Evolutionary conservation across 2,329 filamentous ascomycete species (phyloP), one percentile per base, ranked within the genome.

Genomic region (Hypoxylon rubiginosum): DNA sequence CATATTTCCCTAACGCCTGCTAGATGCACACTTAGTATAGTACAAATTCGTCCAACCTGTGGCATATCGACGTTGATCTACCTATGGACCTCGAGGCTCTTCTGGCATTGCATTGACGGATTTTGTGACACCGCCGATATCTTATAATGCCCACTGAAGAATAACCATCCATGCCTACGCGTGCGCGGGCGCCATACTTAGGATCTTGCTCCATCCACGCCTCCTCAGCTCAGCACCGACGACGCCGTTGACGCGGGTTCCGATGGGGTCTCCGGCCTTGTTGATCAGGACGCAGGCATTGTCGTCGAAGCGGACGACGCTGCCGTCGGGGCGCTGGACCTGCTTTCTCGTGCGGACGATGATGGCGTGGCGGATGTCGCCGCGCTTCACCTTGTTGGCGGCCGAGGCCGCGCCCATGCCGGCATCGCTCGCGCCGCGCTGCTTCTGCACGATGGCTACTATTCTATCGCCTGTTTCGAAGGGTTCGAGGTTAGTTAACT

Each of bases 271-370:
- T 46, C 96, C 97, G 9, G 93, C 87, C 87, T 98, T 99, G 83
- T 97, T 98, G 80, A 99, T 92, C 72, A 99, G 84, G 49, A 99
- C 96, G 79, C 96, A 99, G 51, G 96, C 96, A 81, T 99, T 99
- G 82, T 99, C 96, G 81, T 97, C 96, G 79, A 99, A 99, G 73
- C 90, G 90, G 71, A 99, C 91, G 50, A 96, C 90, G 77, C 91
- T 94, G 56, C 96, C 96, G 82, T 99, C 96, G 32, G 89, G 88
- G 68, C 96, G 87, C 80, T 96, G 92, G 66, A 92, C 88, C 82
- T 94, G 91, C 83, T 98, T 97, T 75, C 85, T 89, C 39, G 95
- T 97, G 69, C 96, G 92, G 64, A 99, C 97, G 26, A 99, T 90
- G 48, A 99, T 93, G 19, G 96, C 96, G 81, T 99, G 96, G 70